phyloP scores from a whole-genome alignment of 331 rosid species.

The Malus hybrid region DNA sequence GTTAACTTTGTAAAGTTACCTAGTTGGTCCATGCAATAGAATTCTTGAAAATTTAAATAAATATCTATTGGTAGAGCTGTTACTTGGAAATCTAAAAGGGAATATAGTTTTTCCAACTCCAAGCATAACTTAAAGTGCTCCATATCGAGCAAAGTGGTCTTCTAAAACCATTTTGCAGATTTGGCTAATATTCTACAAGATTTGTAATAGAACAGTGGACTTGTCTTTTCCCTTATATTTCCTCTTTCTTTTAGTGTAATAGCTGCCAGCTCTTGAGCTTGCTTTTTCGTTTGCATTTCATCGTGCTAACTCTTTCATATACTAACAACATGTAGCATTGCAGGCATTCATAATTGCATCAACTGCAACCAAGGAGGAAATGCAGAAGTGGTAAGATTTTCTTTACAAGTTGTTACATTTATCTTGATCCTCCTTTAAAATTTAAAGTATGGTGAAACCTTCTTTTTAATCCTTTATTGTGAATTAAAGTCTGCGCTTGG shows the following conservation, averaged over 20 bases:
- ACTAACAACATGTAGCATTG: constrained; percentile 22
- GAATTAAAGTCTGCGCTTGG: constrained; percentile 7
- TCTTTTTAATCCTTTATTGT: background rate
- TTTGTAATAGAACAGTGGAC: background rate
- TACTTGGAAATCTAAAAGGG: background rate
- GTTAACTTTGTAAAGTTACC: background rate
- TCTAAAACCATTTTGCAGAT: background rate
- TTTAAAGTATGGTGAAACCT: background rate
- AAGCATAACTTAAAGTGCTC: background rate
- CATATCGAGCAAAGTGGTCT: background rate
- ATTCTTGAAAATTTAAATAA: background rate
- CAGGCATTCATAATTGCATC: constrained; percentile 99
- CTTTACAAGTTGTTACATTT: background rate
- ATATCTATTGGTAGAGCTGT: background rate
- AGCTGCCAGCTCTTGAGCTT: background rate
- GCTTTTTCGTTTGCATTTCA: background rate
- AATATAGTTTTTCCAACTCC: background rate
- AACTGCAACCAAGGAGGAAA: constrained; percentile 82
- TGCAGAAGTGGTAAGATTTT: constrained; percentile 64
- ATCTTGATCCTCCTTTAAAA: background rate
- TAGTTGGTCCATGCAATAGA: background rate
- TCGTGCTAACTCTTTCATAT: background rate
- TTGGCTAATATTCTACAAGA: background rate
- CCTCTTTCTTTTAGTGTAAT: background rate
- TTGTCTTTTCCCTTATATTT: background rate